Percentiles rank a stretch among this genome's conserved stretches.
Conservation (phyloP, 345 rosid species). For the Cochlearia excelsa region DNA sequence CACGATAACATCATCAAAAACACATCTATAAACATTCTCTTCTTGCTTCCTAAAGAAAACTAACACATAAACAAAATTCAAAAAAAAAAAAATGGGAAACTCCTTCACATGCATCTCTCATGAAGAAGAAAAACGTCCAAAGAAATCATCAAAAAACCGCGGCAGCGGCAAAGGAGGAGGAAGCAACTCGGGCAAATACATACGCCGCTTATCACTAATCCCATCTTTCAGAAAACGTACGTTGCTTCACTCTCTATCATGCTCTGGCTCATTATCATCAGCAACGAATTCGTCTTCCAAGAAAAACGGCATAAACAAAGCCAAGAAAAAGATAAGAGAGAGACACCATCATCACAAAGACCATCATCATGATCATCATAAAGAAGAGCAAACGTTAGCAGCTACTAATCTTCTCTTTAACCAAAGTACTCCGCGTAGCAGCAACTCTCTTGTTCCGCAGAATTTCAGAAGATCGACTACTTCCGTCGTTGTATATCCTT, state of each 20-base stretch:
- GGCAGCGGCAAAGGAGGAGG: slow-evolving; percentile 20
- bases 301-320: slow-evolving; percentile 28
- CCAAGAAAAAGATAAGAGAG: slow-evolving; percentile 39
- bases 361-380: slow-evolving; percentile 32
- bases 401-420: slow-evolving; percentile 72
- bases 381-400: slow-evolving; percentile 73
- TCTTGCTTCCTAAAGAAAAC: background rate
- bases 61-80: background rate
- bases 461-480: slow-evolving; percentile 61
- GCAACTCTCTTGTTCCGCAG: slow-evolving; percentile 43
- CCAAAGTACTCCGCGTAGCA: slow-evolving; percentile 49
- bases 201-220: slow-evolving; percentile 28
- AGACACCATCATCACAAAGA: slow-evolving; percentile 34
- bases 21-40: slow-evolving; percentile 16
- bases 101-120: slow-evolving; percentile 39
- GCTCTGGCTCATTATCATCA: slow-evolving; percentile 35
- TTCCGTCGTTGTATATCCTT: slow-evolving; percentile 58
- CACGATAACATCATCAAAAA: slow-evolving; percentile 29
- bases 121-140: slow-evolving; percentile 23
- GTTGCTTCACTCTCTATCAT: slow-evolving; percentile 32
- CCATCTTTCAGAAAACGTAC: slow-evolving; percentile 37
- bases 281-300: slow-evolving; percentile 26
- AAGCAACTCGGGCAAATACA: slow-evolving; percentile 26
- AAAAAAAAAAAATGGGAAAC: slow-evolving; percentile 29
- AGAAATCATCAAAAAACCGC: slow-evolving; percentile 22